phyloP scores from a whole-genome alignment of 345 rosid genomes.

The Trapa bicornis region DNA sequence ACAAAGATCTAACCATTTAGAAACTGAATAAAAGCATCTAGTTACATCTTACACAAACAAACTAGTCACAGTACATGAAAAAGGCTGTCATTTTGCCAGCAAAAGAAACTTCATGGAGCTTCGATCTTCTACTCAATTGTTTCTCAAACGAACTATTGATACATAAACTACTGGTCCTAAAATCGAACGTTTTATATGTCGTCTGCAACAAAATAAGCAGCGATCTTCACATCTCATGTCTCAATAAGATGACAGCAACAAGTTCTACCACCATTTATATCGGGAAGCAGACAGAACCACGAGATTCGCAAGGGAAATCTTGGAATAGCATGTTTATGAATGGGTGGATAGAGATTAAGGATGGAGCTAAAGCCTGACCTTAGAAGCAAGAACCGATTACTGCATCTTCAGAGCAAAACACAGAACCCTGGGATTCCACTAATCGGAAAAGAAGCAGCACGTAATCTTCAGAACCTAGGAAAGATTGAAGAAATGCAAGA shows the following conservation, averaged over 20 bases:
- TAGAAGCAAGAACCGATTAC: conserved; percentile 8
- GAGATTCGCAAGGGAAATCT: background rate
- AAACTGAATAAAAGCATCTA: background rate
- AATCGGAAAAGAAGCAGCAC: conserved; percentile 7
- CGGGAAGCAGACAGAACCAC: background rate
- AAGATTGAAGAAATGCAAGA: background rate
- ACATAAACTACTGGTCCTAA: background rate
- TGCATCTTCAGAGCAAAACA: conserved; percentile 15
- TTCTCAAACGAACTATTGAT: background rate
- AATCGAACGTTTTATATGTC: background rate
- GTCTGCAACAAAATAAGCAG: background rate
- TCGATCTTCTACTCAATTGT: background rate
- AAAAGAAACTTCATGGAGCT: background rate
- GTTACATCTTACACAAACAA: background rate
- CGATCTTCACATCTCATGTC: background rate
- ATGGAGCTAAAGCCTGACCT: conserved; percentile 15
- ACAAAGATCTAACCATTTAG: background rate
- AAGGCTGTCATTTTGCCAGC: background rate
- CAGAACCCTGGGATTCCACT: conserved; percentile 10
- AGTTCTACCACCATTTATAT: background rate
- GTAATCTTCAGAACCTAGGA: conserved; percentile 2
- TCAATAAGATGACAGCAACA: background rate
- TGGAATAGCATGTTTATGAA: background rate
- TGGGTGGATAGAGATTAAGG: background rate
- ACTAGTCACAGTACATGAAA: background rate